Conservation (phyloP, 1,284 basidiomycete species). For the Malassezia nana region DNA sequence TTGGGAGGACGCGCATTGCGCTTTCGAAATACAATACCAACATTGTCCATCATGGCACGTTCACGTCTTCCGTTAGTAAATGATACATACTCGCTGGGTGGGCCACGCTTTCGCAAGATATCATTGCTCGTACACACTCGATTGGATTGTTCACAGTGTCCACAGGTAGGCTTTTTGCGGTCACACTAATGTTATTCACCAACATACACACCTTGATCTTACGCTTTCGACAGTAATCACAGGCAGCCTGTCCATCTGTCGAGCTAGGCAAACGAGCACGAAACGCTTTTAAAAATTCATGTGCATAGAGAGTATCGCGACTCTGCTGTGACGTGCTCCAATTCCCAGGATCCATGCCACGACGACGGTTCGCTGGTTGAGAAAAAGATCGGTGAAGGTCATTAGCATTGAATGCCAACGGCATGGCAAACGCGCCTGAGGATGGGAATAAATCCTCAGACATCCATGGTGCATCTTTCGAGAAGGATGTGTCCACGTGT, state of each 20-base stretch:
- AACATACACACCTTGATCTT: conserved; percentile 15
- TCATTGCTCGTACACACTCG: conserved; percentile 18
- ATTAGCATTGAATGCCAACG: conserved; percentile 3
- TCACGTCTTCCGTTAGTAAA: conserved; percentile 9
- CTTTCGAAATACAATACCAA: conserved; percentile 11
- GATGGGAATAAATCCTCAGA: not conserved
- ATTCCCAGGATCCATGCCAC: not conserved
- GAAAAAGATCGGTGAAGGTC: conserved; percentile 15
- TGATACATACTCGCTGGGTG: conserved; percentile 13
- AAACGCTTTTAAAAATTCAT: conserved; percentile 19
- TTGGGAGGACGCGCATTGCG: conserved; percentile 3
- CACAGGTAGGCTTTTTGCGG: conserved; percentile 18
- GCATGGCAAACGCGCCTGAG: not conserved
- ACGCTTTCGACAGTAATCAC: conserved; percentile 21
- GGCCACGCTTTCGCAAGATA: conserved; percentile 15
- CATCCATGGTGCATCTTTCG: not conserved
- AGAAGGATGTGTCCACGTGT: not conserved
- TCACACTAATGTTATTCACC: conserved; percentile 7
- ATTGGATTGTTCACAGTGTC: conserved; percentile 14
- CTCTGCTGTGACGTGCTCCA: conserved; percentile 8
- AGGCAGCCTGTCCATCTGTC: conserved; percentile 16
- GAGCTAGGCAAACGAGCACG: conserved; percentile 18
- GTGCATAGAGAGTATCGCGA: conserved; percentile 17
- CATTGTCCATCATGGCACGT: conserved; percentile 16
- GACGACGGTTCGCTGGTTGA: conserved; percentile 11